Percentiles rank a stretch among this genome's conserved stretches.
Evolutionary conservation across 305 asterid genomes (phyloP).

Genomic region (Nicotiana rustica): DNA sequence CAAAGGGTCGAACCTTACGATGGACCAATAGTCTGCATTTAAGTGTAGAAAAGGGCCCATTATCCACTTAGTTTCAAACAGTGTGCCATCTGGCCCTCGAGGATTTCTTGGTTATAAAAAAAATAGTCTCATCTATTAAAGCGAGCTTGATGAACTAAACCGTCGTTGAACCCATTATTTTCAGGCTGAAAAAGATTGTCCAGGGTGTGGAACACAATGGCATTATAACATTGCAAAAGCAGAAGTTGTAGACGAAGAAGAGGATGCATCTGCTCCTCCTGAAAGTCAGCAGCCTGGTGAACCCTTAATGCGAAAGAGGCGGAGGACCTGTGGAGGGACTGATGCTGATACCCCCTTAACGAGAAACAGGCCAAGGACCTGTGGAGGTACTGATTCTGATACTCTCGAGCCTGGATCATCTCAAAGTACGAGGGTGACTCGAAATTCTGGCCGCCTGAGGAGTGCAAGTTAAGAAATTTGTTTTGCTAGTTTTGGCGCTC

Average conservation of each 20-base stretch:
- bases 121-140: neutral
- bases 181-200: conserved; percentile 73
- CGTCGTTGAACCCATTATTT: conserved; percentile 32
- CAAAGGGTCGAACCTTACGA: too few relatives aligned
- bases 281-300: conserved; percentile 45
- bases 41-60: too few relatives aligned
- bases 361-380: conserved; percentile 53
- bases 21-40: too few relatives aligned
- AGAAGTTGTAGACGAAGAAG: conserved; percentile 51
- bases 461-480: conserved; percentile 10
- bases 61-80: too few relatives aligned
- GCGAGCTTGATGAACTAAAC: conserved; percentile 32
- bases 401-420: conserved; percentile 39
- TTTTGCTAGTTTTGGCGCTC: conserved; percentile 25
- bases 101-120: too few relatives aligned
- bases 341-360: conserved; percentile 41
- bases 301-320: conserved; percentile 54
- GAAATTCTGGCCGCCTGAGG: conserved; percentile 49
- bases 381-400: conserved; percentile 39
- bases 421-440: conserved; percentile 51
- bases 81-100: too few relatives aligned
- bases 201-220: conserved; percentile 76
- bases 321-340: conserved; percentile 38
- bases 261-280: conserved; percentile 42
- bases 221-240: conserved; percentile 50